Base-by-base conservation (phyloP, 139 green algal genomes). In the Volvox reticuliferus region DNA sequence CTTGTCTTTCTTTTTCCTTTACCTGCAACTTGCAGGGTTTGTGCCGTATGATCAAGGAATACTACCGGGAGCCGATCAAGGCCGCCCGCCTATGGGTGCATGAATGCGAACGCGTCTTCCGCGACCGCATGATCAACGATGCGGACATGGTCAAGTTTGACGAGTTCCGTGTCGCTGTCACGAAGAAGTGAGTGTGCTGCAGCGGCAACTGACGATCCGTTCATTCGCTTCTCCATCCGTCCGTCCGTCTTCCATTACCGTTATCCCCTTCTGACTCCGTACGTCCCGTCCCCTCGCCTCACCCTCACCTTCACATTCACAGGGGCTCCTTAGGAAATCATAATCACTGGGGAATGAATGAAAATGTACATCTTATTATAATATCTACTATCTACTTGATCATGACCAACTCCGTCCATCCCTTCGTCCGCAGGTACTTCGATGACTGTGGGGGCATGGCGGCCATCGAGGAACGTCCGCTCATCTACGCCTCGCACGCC, bases 381-480 rank as follows among this genome's bases (percentile, higher is more conserved):
- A 55, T 55, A 55, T 9, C 44, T 55, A 55, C 44, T 55, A 55
- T 9, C 44, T 55, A 55, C 44, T 9, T 55, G 44, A 55, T 55
- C 44, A 55, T 55, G 5, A 55, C 44, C 44, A 55, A 55, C 44
- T 55, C 44, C 44, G 44, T 55, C 9, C n/a, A n/a, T n/a, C n/a
- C 44, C 92, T 97, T 97, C 91, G 95, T 88, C 86, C 91, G 96
- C 32, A 67, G 86, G 76, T 96, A 98, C 92, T 95, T 99, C 82
- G 96, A 97, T 80, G 97, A 98, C 79, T 99, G 96, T 94, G 98
- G 98, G 95, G 96, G 96, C 89, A 97, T 96, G 89, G 97, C 97
- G 89, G 96, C 98, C 79, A 93, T 93, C 80, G 97, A 97, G 92
- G 96, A 97, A 14, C 95, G 98, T 63, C 96, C 98, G 92, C 98